phyloP scores from a whole-genome alignment of 2,329 filamentous ascomycete species.

The Cryphonectria nitschkei region DNA sequence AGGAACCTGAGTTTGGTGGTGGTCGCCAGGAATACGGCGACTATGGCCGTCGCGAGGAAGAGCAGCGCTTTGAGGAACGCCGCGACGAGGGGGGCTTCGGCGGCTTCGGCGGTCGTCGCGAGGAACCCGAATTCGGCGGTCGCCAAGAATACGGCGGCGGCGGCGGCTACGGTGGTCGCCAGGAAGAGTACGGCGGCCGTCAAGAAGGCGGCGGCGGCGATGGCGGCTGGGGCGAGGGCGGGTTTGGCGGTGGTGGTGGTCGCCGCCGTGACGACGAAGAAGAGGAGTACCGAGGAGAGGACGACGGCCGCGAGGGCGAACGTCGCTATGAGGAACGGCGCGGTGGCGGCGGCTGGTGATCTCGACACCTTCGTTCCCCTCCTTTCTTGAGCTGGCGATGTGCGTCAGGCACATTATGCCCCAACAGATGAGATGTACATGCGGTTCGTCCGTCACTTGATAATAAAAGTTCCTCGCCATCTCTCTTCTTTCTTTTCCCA shows the following conservation, averaged over 20 bases:
- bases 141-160: slow-evolving; percentile 16
- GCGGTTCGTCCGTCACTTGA: background rate
- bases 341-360: background rate
- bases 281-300: background rate
- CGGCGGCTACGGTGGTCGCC: slow-evolving; percentile 11
- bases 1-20: slow-evolving; percentile 21
- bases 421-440: background rate
- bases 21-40: slow-evolving; percentile 27
- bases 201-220: slow-evolving; percentile 19
- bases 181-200: slow-evolving; percentile 32
- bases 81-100: slow-evolving; percentile 27
- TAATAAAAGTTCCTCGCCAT: background rate
- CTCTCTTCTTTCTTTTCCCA: background rate
- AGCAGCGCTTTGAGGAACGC: slow-evolving; percentile 11
- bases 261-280: background rate
- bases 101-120: slow-evolving; percentile 27
- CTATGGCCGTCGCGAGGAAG: slow-evolving; percentile 28
- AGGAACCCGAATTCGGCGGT: slow-evolving; percentile 25
- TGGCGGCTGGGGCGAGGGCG: background rate
- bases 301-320: background rate
- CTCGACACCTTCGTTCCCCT: background rate
- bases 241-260: background rate
- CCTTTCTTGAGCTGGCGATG: background rate
- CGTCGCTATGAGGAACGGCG: background rate
- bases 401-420: background rate